These are phyloP conservation scores for Thymus quinquecostatus DNA, from an alignment of 257 asterid genomes.

Conservation along the genomic window DNA sequence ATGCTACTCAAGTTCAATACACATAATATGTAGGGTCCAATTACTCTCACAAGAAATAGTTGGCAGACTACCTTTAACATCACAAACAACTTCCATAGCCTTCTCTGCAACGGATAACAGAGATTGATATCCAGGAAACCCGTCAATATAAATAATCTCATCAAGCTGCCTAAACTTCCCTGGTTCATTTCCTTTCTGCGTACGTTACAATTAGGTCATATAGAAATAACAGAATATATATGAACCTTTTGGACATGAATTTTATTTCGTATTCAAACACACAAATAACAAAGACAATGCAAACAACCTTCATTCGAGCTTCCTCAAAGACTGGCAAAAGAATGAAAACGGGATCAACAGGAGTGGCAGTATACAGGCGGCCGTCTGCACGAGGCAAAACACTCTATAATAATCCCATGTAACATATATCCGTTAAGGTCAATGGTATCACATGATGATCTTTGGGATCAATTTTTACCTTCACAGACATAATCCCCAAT, in stretches of 20 bases:
- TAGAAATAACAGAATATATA: constrained; percentile 16
- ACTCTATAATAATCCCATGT: constrained; percentile 25
- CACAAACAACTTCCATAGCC: constrained; percentile 89
- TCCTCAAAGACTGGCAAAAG: constrained; percentile 90
- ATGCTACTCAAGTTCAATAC: not conserved
- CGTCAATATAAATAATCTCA: constrained; percentile 74
- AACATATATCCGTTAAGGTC: too few relatives aligned
- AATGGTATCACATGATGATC: not conserved
- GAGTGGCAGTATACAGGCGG: constrained; percentile 80
- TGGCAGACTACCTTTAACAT: constrained; percentile 69
- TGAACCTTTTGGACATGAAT: too few relatives aligned
- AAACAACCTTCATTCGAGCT: constrained; percentile 87
- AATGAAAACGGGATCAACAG: constrained; percentile 89
- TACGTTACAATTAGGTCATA: constrained; percentile 10
- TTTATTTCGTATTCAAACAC: too few relatives aligned
- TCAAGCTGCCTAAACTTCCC: constrained; percentile 96
- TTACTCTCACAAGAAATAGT: constrained; percentile 6
- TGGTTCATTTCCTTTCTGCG: constrained; percentile 79
- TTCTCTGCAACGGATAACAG: constrained; percentile 67
- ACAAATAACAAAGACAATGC: constrained; percentile 21
- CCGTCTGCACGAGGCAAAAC: constrained; percentile 71
- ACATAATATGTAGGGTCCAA: not conserved
- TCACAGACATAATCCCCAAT: constrained; percentile 90
- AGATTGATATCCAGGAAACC: constrained; percentile 74
- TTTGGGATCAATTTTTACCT: constrained; percentile 52